Conservation (phyloP, 805 yeast genomes). For the Zygosaccharomyces siamensis region DNA sequence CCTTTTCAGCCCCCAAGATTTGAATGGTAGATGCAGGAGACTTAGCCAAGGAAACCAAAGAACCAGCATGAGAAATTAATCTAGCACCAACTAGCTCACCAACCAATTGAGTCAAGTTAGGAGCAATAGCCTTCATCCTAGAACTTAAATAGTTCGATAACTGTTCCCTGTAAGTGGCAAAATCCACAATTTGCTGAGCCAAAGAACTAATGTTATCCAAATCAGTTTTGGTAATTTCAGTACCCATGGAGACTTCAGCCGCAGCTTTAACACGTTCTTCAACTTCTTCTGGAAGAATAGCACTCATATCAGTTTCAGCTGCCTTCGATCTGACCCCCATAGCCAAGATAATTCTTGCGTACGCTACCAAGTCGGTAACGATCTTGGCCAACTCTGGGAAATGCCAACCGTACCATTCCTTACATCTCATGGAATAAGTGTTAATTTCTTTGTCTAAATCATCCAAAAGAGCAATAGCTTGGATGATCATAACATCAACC, state of each 20-base stretch:
- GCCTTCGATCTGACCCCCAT: constrained; percentile 96
- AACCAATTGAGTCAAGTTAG: constrained; percentile 89
- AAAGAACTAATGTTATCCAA: constrained; percentile 80
- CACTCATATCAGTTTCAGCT: constrained; percentile 82
- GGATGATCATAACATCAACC: constrained; percentile 98
- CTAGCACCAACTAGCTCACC: constrained; percentile 99
- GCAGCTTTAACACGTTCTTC: constrained; percentile 92
- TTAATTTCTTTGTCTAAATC: constrained; percentile 96
- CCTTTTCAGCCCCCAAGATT: constrained; percentile 98
- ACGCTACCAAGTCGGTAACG: constrained; percentile 91
- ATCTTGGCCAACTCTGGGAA: constrained; percentile 99
- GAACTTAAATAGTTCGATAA: constrained; percentile 83
- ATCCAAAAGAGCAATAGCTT: constrained; percentile 94
- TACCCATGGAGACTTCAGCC: constrained; percentile 99
- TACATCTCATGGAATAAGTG: constrained; percentile 97
- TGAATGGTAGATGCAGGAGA: constrained; percentile 99
- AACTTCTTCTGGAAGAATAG: constrained; percentile 85
- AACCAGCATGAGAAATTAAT: constrained; percentile 95
- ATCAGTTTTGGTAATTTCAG: constrained; percentile 92
- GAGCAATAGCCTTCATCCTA: constrained; percentile 99
- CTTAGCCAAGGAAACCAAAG: constrained; percentile 88
- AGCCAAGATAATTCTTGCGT: constrained; percentile 85
- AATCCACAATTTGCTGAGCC: constrained; percentile 95
- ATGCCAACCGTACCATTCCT: constrained; percentile 99
- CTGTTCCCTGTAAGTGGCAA: constrained; percentile 95